Evolutionary conservation across 1,284 basidiomycete species (phyloP), one percentile per base, ranked within the genome.

Genomic region (Cryptococcus wingfieldii): DNA sequence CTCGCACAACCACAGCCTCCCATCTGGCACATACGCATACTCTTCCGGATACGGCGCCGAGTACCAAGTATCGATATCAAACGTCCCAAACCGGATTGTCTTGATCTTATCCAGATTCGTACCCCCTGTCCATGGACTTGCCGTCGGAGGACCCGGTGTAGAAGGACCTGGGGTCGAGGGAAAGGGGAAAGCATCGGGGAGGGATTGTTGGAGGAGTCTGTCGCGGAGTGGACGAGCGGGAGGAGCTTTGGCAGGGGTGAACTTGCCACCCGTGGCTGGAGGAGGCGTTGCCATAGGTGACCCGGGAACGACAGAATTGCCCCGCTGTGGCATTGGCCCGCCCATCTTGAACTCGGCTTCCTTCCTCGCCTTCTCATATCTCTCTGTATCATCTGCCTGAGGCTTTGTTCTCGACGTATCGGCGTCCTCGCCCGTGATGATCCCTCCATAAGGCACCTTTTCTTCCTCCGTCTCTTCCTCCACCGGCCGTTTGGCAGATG

Each of bases 21-120:
- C 95, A 66, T 97, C 92, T 6, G 93, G 90, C 51, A 97, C 88
- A 61, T 86, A 85, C 31, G 90, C 86, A 76, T 97, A 98, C 75
- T 99, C 96, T 75, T 98, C 95, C 0, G 96, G 96, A 73, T 98
- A 98, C 1, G 96, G 96, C 10, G 96, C 95, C 70, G 97, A 91
- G 75, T 92, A 98, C 96, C 96, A 99, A 0, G 95, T 97, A 70
- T 95, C 87, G 69, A 98, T 93, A 71, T 98, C 94, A 71, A 82
- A 96, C 41, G 85, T 82, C n/a, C 93, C 95, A 67, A 98, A 96
- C 18, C 93, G 86, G 59, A 98, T 94, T 52, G 83, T 85, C 54
- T 85, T 86, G 79, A 96, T 94, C 58, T 75, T 76, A 53, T 77
- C 47, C 45, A 18, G 52, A 19, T 34, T 25, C n/a, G 47, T 28